Evolutionary conservation across 257 asterid species (phyloP).

Genomic region (Voacanga thouarsii): DNA sequence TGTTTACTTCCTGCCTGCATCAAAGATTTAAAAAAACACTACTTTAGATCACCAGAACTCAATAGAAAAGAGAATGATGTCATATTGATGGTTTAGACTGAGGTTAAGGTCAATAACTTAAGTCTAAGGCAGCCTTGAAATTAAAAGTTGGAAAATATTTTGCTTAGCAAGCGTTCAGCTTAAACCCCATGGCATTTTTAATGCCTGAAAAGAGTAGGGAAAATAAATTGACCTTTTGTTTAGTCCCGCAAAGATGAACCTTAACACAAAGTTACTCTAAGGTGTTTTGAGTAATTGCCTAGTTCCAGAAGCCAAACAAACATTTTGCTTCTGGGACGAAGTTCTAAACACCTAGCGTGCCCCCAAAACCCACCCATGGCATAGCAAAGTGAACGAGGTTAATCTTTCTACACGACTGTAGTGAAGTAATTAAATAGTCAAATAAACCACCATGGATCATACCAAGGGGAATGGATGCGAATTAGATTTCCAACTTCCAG

Average conservation of each 20-base stretch:
- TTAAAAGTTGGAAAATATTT: not conserved
- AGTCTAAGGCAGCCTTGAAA: not conserved
- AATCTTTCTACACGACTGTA: not conserved
- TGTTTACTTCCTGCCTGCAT: constrained; percentile 76
- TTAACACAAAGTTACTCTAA: not conserved
- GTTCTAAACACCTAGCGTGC: not conserved
- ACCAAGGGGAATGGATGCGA: constrained; percentile 73
- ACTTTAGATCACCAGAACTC: constrained; percentile 1
- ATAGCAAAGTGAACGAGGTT: not conserved
- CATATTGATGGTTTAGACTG: not conserved
- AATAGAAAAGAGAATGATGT: not conserved
- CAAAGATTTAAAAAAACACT: constrained; percentile 16
- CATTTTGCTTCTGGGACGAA: not conserved
- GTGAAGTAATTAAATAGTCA: not conserved
- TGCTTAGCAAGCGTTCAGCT: not conserved
- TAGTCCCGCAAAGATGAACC: not conserved
- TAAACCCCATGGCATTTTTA: not conserved
- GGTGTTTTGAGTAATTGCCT: no score
- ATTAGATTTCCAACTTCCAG: constrained; percentile 70
- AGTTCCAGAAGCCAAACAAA: not conserved
- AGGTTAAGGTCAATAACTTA: not conserved
- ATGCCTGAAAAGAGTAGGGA: not conserved
- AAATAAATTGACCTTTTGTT: not conserved
- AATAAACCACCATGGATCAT: constrained; percentile 26
- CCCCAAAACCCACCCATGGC: not conserved